These are phyloP conservation scores for Cladosporium sp. DNA, from an alignment of 2,329 filamentous ascomycete genomes.

Conservation along the genomic window DNA sequence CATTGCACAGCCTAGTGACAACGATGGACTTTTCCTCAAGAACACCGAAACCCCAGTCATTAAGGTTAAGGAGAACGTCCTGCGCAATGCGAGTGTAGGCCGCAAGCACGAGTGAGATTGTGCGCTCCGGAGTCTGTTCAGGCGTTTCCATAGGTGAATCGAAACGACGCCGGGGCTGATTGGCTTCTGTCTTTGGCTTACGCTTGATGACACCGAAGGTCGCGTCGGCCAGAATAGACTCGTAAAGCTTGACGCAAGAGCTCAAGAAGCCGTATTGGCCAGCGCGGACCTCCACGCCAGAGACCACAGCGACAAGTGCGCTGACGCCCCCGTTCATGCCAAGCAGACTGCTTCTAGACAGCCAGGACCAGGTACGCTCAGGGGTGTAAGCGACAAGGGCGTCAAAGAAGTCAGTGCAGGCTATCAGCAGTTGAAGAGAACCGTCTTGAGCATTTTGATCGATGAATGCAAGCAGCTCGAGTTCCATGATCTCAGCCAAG, in stretches of 20 bases:
- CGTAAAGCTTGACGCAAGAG: constrained; percentile 69
- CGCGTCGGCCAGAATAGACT: constrained; percentile 70
- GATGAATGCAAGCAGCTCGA: constrained; percentile 49
- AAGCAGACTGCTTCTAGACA: constrained; percentile 76
- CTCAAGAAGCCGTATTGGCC: constrained; percentile 75
- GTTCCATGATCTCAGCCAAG: constrained; percentile 80
- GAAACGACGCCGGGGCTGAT: constrained; percentile 40
- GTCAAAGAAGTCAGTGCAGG: constrained; percentile 76
- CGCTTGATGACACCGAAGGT: constrained; percentile 65
- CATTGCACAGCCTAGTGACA: constrained; percentile 61
- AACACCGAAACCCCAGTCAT: constrained; percentile 76
- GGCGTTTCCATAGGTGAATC: constrained; percentile 48
- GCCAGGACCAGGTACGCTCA: constrained; percentile 83
- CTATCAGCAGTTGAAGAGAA: constrained; percentile 62
- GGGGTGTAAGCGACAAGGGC: constrained; percentile 69
- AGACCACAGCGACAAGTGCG: constrained; percentile 72
- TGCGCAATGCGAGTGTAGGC: constrained; percentile 72
- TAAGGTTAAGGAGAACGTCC: constrained; percentile 80
- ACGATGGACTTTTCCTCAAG: constrained; percentile 66
- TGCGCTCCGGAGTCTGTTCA: constrained; percentile 72
- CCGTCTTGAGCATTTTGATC: constrained; percentile 57
- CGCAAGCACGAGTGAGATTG: constrained; percentile 66
- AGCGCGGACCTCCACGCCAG: constrained; percentile 73
- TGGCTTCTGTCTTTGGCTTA: constrained; percentile 52
- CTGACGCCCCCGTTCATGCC: constrained; percentile 72